These are phyloP conservation scores for Pythium rhizo-oryzae DNA, from an alignment of 352 stramenopile genomes.

Conservation along the genomic window DNA sequence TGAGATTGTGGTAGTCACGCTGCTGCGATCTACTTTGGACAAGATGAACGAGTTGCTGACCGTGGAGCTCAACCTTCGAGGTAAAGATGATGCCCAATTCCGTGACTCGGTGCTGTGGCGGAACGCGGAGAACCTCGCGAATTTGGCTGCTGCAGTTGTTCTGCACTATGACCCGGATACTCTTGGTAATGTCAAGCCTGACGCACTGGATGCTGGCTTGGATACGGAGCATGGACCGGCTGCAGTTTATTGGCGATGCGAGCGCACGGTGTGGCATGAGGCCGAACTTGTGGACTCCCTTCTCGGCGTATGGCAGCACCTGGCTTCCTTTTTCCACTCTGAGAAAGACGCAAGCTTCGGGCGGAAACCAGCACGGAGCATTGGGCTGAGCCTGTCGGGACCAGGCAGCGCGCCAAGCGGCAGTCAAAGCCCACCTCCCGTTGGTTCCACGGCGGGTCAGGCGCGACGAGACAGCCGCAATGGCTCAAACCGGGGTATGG, in stretches of 20 bases:
- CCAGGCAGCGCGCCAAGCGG: slow-evolving; percentile 31
- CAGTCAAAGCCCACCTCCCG: slow-evolving; percentile 49
- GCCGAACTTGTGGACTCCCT: slow-evolving; percentile 77
- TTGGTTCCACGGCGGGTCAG: background rate
- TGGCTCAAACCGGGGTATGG: slow-evolving; percentile 37
- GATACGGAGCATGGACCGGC: slow-evolving; percentile 16
- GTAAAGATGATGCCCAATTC: slow-evolving; percentile 62
- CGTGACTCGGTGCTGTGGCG: slow-evolving; percentile 78
- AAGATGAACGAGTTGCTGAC: slow-evolving; percentile 83
- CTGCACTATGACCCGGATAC: slow-evolving; percentile 85
- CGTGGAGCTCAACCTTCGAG: slow-evolving; percentile 64
- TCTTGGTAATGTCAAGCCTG: slow-evolving; percentile 56
- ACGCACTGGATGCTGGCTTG: slow-evolving; percentile 20
- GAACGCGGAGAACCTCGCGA: slow-evolving; percentile 80
- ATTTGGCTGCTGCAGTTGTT: slow-evolving; percentile 69
- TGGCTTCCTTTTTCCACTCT: slow-evolving; percentile 70
- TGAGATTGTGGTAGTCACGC: slow-evolving; percentile 69
- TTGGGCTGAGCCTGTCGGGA: slow-evolving; percentile 23
- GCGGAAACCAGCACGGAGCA: slow-evolving; percentile 54
- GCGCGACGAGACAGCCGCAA: slow-evolving; percentile 21
- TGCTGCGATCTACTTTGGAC: slow-evolving; percentile 73
- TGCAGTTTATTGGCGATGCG: slow-evolving; percentile 76
- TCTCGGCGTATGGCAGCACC: slow-evolving; percentile 81
- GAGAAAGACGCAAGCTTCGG: slow-evolving; percentile 80
- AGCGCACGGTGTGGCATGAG: slow-evolving; percentile 75